Evolutionary conservation across 2,329 filamentous ascomycete species (phyloP).

Genomic region (Tolypocladium paradoxum): DNA sequence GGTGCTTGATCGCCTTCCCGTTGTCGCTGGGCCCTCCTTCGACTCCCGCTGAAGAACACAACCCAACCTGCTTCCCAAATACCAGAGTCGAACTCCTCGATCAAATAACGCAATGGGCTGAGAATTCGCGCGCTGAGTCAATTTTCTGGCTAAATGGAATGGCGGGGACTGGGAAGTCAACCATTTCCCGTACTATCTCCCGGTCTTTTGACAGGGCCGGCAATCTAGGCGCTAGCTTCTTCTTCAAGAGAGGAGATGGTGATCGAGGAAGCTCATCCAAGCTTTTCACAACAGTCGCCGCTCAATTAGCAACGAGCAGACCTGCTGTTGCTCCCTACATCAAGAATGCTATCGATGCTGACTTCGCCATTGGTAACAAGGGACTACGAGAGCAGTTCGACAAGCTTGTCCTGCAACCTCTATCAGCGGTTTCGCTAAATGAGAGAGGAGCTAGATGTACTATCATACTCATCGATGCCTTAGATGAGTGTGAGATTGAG

Average conservation of each 20-base stretch:
- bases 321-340: conserved; percentile 16
- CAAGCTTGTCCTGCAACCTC: conserved; percentile 24
- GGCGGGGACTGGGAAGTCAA: conserved; percentile 29
- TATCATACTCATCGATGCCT: conserved; percentile 24
- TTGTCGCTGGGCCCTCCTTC: conserved; percentile 16
- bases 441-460: not conserved
- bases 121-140: conserved; percentile 7
- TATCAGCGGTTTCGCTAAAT: conserved; percentile 8
- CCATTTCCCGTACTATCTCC: conserved; percentile 21
- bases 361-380: conserved; percentile 18
- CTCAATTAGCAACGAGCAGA: conserved; percentile 17
- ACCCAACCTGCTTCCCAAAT: conserved; percentile 17
- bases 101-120: conserved; percentile 14
- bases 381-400: conserved; percentile 27
- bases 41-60: conserved; percentile 22
- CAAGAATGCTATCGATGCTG: conserved; percentile 16
- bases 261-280: conserved; percentile 22
- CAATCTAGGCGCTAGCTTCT: conserved; percentile 29
- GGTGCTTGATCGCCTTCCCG: conserved; percentile 10
- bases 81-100: conserved; percentile 21
- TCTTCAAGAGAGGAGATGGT: conserved; percentile 31
- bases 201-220: conserved; percentile 2
- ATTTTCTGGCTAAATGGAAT: conserved; percentile 28
- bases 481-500: conserved; percentile 16
- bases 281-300: conserved; percentile 29